Conservation (phyloP, 2,329 filamentous ascomycete species). For the Aspergillus japonicus region DNA sequence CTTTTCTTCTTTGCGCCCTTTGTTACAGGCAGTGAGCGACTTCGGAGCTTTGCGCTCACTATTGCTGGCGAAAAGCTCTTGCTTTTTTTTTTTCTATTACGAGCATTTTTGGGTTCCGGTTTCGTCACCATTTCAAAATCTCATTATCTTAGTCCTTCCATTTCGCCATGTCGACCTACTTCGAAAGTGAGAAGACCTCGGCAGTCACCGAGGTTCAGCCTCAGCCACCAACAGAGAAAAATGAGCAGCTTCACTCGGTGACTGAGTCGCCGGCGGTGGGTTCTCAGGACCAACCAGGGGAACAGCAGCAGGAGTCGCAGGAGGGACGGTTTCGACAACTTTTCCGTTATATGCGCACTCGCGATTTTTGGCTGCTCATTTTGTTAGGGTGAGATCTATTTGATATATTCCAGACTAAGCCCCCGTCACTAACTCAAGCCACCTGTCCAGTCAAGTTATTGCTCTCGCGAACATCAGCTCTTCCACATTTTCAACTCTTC, state of each 20-base stretch:
- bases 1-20: constrained; percentile 8
- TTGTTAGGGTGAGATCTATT: neutral
- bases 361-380: constrained; percentile 8
- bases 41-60: constrained; percentile 12
- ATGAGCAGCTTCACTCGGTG: constrained; percentile 1
- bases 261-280: neutral
- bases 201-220: constrained; percentile 1
- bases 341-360: constrained; percentile 7
- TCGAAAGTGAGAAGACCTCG: constrained; percentile 4
- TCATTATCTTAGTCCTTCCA: neutral
- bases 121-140: neutral
- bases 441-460: neutral
- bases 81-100: neutral
- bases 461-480: constrained; percentile 8
- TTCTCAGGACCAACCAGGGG: neutral
- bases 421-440: neutral
- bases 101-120: neutral
- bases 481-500: constrained; percentile 72
- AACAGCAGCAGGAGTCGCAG: neutral
- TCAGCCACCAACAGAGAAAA: constrained; percentile 1
- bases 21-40: constrained; percentile 9
- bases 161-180: constrained; percentile 1
- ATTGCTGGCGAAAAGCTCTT: constrained; percentile 13
- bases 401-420: too few relatives aligned
- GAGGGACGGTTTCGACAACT: neutral